Evolutionary conservation across 768 basidiomycete species (phyloP).

Genomic region (Naganishia randhawae): DNA sequence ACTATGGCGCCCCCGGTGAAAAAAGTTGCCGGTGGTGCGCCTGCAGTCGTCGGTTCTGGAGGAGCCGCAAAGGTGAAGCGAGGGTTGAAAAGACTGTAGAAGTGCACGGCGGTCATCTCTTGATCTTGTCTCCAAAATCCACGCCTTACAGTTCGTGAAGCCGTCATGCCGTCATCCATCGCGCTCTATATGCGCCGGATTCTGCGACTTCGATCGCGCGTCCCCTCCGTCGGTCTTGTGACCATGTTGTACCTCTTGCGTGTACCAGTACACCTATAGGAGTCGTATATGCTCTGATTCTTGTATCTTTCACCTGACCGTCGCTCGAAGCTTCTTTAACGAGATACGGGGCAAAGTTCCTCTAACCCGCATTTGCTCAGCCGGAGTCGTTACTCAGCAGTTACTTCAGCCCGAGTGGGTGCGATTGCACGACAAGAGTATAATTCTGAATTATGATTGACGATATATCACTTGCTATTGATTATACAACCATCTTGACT

Average conservation of each 20-base stretch:
- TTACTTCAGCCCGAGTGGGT: too few relatives aligned
- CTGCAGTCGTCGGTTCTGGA: not conserved
- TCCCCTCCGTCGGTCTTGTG: too few relatives aligned
- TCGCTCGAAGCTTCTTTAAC: not conserved
- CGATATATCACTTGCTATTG: not conserved
- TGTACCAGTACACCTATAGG: not conserved
- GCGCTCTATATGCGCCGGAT: too few relatives aligned
- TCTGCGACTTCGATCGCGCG: too few relatives aligned
- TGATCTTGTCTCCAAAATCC: not conserved
- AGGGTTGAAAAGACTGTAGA: constrained; percentile 29
- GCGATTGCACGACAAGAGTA: too few relatives aligned
- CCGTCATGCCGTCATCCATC: not conserved
- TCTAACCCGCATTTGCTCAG: too few relatives aligned
- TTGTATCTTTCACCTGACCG: not conserved
- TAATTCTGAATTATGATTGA: not conserved
- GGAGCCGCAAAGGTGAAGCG: constrained; percentile 21
- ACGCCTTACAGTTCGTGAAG: not conserved
- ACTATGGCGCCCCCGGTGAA: constrained; percentile 9
- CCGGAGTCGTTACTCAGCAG: too few relatives aligned
- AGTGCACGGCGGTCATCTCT: not conserved
- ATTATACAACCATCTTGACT: not conserved
- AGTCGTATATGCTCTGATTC: not conserved
- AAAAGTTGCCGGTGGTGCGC: not conserved
- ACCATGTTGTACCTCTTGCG: not conserved
- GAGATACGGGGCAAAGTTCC: too few relatives aligned